A percentile compares a stretch with the other conserved stretches of the same genome.
phyloP scores from a whole-genome alignment of 1,284 basidiomycete species.

The Apiotrichum sp. region DNA sequence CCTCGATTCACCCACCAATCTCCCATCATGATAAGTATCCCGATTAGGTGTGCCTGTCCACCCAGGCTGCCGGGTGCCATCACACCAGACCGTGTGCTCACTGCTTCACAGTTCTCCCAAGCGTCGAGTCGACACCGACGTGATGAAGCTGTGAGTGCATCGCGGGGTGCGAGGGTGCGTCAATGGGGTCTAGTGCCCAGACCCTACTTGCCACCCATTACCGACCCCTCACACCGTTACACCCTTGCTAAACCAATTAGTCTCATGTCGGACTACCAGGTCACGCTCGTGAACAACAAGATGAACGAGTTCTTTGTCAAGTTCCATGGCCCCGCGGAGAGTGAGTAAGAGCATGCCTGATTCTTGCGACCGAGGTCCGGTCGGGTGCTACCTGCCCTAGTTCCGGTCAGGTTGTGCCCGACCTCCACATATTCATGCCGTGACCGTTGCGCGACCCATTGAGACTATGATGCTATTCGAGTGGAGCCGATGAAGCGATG shows the following conservation, averaged over 20 bases:
- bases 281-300: slow-evolving; percentile 93
- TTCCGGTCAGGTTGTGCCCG: neutral
- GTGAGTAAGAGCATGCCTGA: slow-evolving; percentile 53
- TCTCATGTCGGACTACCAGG: slow-evolving; percentile 95
- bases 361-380: too few relatives aligned
- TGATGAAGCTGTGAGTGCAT: slow-evolving; percentile 87
- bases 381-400: too few relatives aligned
- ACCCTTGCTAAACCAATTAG: slow-evolving; percentile 48
- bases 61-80: neutral
- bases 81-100: slow-evolving; percentile 5
- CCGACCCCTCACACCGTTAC: slow-evolving; percentile 4
- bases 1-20: neutral
- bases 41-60: too few relatives aligned
- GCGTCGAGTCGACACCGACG: slow-evolving; percentile 96
- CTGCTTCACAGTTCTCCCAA: slow-evolving; percentile 60
- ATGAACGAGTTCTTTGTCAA: slow-evolving; percentile 99
- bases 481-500: neutral
- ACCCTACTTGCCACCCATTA: slow-evolving; percentile 9
- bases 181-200: neutral
- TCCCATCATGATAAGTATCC: slow-evolving; percentile 33
- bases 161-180: neutral
- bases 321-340: slow-evolving; percentile 89
- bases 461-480: neutral
- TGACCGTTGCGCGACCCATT: neutral
- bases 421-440: neutral